Evolutionary conservation across 139 green algal genomes (phyloP).

Genomic region (Dunaliella primolecta): DNA sequence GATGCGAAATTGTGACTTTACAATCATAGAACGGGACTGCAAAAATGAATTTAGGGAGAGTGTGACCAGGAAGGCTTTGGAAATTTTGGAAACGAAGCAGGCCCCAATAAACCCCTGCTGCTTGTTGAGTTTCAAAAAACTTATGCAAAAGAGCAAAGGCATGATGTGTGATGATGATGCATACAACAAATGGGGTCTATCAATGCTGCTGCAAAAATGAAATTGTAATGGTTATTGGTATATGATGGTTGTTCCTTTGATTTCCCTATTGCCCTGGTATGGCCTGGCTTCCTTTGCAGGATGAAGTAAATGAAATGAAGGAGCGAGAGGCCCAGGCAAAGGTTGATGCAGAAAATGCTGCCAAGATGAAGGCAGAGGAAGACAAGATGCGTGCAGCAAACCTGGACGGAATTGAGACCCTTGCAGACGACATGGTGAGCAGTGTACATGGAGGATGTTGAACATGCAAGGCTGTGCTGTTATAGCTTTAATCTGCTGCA

Average conservation of each 20-base stretch:
- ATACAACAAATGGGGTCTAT: background rate
- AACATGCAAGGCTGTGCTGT: background rate
- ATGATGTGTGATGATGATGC: no score
- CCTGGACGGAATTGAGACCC: slow-evolving; percentile 61
- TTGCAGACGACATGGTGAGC: slow-evolving; percentile 71
- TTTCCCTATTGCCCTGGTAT: no score
- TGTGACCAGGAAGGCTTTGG: no score
- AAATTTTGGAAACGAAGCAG: no score
- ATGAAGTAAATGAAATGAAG: slow-evolving; percentile 76
- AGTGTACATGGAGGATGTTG: background rate
- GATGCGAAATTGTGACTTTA: no score
- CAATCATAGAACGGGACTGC: no score
- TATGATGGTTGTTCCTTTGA: background rate
- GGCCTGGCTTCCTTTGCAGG: no score
- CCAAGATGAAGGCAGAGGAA: slow-evolving; percentile 44
- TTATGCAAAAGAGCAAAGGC: background rate
- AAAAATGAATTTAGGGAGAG: no score
- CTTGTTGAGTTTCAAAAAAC: no score
- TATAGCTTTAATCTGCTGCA: background rate
- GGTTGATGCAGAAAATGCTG: slow-evolving; percentile 46
- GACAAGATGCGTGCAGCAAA: slow-evolving; percentile 64
- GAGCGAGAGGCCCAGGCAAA: slow-evolving; percentile 66
- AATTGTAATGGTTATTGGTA: background rate
- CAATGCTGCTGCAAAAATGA: background rate
- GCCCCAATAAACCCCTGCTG: no score